Conservation (phyloP, 306 rosid species). For the Vachellia collinsii region DNA sequence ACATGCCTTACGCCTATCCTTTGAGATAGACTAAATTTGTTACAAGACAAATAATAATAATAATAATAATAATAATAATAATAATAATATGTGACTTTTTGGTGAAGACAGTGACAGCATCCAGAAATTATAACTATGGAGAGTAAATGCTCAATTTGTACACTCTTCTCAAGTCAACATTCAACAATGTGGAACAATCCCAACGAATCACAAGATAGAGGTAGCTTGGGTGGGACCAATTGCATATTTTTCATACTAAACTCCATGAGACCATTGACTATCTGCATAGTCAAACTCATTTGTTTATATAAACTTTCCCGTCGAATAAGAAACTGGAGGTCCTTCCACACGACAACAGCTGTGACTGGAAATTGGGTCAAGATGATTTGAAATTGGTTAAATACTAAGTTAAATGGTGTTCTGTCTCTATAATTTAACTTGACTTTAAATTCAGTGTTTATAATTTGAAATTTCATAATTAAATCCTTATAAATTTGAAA, state of each 20-base stretch:
- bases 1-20: too few relatives aligned
- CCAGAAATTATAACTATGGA: background rate
- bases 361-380: slow-evolving; percentile 9
- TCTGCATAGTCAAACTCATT: background rate
- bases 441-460: background rate
- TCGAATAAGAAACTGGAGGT: background rate
- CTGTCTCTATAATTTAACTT: background rate
- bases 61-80: too few relatives aligned
- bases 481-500: background rate
- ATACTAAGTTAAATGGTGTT: background rate
- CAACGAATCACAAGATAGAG: background rate
- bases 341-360: background rate
- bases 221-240: background rate
- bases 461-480: background rate
- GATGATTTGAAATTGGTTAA: background rate
- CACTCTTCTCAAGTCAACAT: background rate
- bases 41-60: too few relatives aligned
- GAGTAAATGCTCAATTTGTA: background rate
- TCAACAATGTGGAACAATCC: slow-evolving; percentile 4
- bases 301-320: background rate
- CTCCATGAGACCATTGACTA: background rate
- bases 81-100: background rate
- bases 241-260: background rate
- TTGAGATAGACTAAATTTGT: background rate
- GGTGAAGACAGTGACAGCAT: background rate